phyloP scores from a whole-genome alignment of 192 early-diverging fungal genomes.

The Pecoramyces ruminantium region DNA sequence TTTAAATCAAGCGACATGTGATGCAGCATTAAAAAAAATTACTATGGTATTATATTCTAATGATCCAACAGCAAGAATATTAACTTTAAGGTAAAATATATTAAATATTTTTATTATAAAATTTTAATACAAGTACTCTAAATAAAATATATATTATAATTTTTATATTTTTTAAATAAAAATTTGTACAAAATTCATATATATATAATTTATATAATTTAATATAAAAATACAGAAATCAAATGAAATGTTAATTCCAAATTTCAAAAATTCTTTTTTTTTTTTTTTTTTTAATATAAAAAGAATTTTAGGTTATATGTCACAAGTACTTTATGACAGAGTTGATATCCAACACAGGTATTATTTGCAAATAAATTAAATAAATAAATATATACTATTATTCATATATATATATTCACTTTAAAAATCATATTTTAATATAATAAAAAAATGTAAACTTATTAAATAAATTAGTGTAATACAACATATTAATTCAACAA shows the following conservation, averaged over 20 bases:
- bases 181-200: too few species aligned
- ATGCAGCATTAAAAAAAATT: background rate
- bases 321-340: background rate
- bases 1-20: background rate
- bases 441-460: too few species aligned
- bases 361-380: background rate
- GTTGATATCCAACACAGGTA: background rate
- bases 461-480: background rate
- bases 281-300: background rate
- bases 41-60: background rate
- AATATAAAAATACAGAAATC: too few species aligned
- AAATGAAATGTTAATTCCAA: background rate
- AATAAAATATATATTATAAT: too few species aligned
- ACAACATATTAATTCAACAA: background rate
- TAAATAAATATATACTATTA: too few species aligned
- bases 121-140: too few species aligned
- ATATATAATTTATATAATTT: too few species aligned
- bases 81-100: background rate
- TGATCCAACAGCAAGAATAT: background rate
- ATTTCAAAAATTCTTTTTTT: background rate
- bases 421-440: too few species aligned
- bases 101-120: too few species aligned
- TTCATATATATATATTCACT: too few species aligned
- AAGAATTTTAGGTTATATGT: background rate
- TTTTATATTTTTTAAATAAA: too few species aligned